Conservation (phyloP, 2,329 filamentous ascomycete genomes). For the Colletotrichum sp. region DNA sequence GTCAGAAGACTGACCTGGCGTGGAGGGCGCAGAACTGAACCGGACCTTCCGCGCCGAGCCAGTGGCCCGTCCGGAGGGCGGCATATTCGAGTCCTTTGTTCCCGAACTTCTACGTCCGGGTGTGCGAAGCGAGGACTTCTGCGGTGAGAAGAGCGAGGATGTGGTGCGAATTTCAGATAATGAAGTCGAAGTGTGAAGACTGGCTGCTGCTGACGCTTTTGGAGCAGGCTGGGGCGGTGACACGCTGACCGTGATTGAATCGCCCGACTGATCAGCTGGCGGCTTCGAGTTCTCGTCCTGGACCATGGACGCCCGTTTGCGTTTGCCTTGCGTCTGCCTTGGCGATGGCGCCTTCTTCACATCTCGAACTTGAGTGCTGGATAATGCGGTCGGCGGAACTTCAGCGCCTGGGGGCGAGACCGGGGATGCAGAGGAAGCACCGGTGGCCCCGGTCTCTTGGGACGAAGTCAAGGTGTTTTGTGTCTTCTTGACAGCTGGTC, state of each 20-base stretch:
- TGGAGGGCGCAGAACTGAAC: conserved; percentile 5
- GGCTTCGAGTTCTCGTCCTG: neutral
- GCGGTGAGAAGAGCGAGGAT: neutral
- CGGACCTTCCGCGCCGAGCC: conserved; percentile 4
- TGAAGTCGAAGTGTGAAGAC: neutral
- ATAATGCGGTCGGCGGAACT: neutral
- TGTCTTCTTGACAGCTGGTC: neutral
- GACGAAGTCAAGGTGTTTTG: neutral
- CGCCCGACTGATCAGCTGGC: neutral
- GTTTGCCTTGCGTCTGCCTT: neutral
- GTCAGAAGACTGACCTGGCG: neutral
- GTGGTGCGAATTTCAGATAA: neutral
- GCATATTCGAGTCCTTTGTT: neutral
- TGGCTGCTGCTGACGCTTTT: neutral
- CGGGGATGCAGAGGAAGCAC: neutral
- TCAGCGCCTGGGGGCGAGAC: neutral
- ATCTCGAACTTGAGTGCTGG: neutral
- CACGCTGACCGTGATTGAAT: neutral
- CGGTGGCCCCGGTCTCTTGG: neutral
- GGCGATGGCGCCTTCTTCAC: neutral
- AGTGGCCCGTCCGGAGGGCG: neutral
- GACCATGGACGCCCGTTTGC: neutral
- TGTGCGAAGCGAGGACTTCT: neutral
- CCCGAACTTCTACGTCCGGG: neutral
- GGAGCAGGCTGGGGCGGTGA: neutral